These are phyloP conservation scores for Jacaranda mimosifolia DNA, from an alignment of 257 asterid genomes.

Conservation along the genomic window DNA sequence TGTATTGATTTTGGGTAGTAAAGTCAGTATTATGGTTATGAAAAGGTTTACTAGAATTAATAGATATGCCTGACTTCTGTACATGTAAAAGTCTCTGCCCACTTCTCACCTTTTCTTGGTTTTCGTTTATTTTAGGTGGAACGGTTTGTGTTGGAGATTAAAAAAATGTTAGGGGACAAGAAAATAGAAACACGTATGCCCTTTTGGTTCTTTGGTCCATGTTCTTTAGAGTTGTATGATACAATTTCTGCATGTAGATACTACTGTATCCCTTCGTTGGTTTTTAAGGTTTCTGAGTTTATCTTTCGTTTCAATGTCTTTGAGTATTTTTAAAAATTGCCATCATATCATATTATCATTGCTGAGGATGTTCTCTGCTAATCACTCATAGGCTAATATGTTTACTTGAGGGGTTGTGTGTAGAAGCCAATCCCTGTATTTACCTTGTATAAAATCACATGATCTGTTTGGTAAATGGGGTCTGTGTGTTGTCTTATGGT, in stretches of 20 bases:
- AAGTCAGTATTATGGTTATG: slow-evolving; percentile 24
- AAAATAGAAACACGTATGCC: slow-evolving; percentile 57
- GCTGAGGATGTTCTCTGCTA: background rate
- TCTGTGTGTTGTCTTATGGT: background rate
- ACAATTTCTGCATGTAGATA: background rate
- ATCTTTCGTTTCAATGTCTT: background rate
- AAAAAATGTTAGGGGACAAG: slow-evolving; percentile 66
- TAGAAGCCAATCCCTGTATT: background rate
- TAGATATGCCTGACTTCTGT: background rate
- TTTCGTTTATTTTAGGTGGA: slow-evolving; percentile 42
- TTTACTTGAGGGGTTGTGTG: background rate
- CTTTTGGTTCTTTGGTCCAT: no score
- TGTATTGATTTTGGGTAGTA: slow-evolving; percentile 11
- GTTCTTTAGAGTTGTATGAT: background rate
- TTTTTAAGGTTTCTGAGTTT: background rate
- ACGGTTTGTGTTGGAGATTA: slow-evolving; percentile 43
- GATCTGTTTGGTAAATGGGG: background rate
- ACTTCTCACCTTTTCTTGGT: slow-evolving; percentile 25
- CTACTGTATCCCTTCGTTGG: background rate
- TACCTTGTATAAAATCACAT: background rate
- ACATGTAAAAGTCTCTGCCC: slow-evolving; percentile 6
- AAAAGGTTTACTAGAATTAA: slow-evolving; percentile 15
- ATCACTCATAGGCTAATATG: background rate
- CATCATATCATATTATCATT: background rate
- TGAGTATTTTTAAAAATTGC: slow-evolving; percentile 1